phyloP scores from a whole-genome alignment of 257 asterid species.

The Nyctanthes arbortristis region DNA sequence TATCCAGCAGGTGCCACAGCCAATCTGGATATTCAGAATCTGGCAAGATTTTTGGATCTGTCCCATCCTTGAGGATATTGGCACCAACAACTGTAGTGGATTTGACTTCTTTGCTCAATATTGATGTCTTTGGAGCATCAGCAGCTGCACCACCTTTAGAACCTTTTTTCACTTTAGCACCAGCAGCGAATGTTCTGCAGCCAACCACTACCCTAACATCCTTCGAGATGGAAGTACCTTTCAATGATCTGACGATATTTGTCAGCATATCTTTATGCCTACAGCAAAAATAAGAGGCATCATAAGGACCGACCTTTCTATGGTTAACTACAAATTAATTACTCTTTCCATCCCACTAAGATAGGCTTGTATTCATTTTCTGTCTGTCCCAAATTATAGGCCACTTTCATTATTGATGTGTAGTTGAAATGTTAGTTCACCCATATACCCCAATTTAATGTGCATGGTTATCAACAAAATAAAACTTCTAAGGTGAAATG shows the following conservation, averaged over 20 bases:
- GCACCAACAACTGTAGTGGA: constrained; percentile 74
- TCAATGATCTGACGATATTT: constrained; percentile 39
- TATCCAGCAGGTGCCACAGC: constrained; percentile 79
- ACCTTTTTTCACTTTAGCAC: constrained; percentile 78
- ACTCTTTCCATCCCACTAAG: too few relatives aligned
- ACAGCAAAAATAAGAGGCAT: constrained; percentile 25
- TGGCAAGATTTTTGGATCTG: constrained; percentile 73
- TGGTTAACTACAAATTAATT: not conserved
- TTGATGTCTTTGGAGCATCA: constrained; percentile 74
- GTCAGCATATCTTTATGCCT: constrained; percentile 46
- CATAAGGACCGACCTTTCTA: constrained; percentile 9
- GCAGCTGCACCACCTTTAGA: constrained; percentile 71
- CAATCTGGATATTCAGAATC: constrained; percentile 89
- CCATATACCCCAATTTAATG: too few relatives aligned
- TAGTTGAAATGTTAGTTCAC: too few relatives aligned
- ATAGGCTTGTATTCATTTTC: too few relatives aligned
- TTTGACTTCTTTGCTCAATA: constrained; percentile 79
- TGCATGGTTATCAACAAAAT: too few relatives aligned
- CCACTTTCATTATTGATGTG: too few relatives aligned
- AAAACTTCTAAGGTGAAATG: too few relatives aligned
- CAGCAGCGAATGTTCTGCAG: constrained; percentile 71
- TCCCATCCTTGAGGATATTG: constrained; percentile 79
- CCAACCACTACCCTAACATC: constrained; percentile 43
- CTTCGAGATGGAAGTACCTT: constrained; percentile 37
- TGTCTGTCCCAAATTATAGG: too few relatives aligned